Evolutionary conservation across 1,284 basidiomycete genomes (phyloP).

Genomic region (Schizophyllum amplum): DNA sequence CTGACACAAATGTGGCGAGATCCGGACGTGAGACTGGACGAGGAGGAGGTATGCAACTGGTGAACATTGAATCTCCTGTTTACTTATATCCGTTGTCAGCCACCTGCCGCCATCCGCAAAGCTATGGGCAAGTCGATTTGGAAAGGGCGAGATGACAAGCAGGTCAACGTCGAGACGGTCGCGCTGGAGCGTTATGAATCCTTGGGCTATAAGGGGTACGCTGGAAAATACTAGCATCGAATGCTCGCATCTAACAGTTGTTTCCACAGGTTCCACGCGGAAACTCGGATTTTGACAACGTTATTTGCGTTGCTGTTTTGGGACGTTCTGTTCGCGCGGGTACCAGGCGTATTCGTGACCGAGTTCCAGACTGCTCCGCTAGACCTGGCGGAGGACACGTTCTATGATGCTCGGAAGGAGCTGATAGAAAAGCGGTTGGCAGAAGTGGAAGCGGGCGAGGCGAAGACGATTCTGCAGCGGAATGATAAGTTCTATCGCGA

Average conservation of each 20-base stretch:
- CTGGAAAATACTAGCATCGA: constrained; percentile 4
- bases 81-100: background rate
- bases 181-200: constrained; percentile 80
- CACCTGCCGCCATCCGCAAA: constrained; percentile 15
- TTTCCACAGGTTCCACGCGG: constrained; percentile 71
- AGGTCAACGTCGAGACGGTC: constrained; percentile 79
- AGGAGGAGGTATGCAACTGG: no score
- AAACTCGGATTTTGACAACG: constrained; percentile 85
- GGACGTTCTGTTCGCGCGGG: constrained; percentile 80
- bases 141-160: constrained; percentile 60
- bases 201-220: constrained; percentile 77
- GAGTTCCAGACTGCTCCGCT: constrained; percentile 86
- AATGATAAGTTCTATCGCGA: constrained; percentile 66
- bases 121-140: constrained; percentile 75
- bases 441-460: constrained; percentile 36
- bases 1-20: constrained; percentile 15
- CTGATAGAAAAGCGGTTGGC: constrained; percentile 63
- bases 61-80: no score
- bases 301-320: constrained; percentile 90
- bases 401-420: constrained; percentile 67
- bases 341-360: constrained; percentile 94
- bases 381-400: constrained; percentile 89
- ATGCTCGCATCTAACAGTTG: constrained; percentile 4
- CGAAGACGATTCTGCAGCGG: constrained; percentile 48
- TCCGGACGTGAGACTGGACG: constrained; percentile 26